These are phyloP conservation scores for Daldinia bambusicola DNA, from an alignment of 495 filamentous ascomycete genomes.

Conservation along the genomic window DNA sequence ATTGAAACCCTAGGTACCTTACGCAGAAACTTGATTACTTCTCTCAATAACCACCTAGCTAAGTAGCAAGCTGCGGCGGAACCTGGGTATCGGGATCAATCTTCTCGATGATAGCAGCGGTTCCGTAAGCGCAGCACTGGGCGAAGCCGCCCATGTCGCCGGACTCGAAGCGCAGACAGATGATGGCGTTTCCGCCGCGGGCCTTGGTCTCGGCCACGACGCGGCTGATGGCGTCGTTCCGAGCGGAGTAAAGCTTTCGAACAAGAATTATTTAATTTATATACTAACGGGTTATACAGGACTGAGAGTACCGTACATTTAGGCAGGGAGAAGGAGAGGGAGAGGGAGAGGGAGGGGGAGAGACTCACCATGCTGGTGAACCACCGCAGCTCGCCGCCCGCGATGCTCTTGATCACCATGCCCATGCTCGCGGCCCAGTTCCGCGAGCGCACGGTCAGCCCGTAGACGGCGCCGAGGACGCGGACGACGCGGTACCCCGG, in stretches of 20 bases:
- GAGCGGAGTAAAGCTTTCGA: conserved; percentile 60
- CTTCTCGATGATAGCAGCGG: conserved; percentile 64
- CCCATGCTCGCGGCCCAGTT: conserved; percentile 59
- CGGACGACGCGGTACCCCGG: conserved; percentile 66
- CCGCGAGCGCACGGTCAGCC: conserved; percentile 66
- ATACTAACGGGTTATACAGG: no score
- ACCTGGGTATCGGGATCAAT: conserved; percentile 42
- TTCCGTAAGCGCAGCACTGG: conserved; percentile 70
- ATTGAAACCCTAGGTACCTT: no score
- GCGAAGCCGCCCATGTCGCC: conserved; percentile 61
- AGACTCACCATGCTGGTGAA: conserved; percentile 62
- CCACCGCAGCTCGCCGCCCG: conserved; percentile 66
- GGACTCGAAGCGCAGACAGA: conserved; percentile 66
- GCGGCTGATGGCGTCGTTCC: conserved; percentile 65
- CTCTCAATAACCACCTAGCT: no score
- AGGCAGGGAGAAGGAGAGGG: no score
- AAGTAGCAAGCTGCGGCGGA: conserved; percentile 25
- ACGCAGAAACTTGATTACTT: neutral
- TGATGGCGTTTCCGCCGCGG: conserved; percentile 68
- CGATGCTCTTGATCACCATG: conserved; percentile 60
- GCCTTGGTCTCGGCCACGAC: conserved; percentile 66
- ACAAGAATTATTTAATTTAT: no score
- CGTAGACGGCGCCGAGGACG: conserved; percentile 69
- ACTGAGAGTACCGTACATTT: no score
- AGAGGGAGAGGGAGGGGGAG: no score